Evolutionary conservation across 73 alveolate genomes (phyloP).

Genomic region (Symbiodinium natans): DNA sequence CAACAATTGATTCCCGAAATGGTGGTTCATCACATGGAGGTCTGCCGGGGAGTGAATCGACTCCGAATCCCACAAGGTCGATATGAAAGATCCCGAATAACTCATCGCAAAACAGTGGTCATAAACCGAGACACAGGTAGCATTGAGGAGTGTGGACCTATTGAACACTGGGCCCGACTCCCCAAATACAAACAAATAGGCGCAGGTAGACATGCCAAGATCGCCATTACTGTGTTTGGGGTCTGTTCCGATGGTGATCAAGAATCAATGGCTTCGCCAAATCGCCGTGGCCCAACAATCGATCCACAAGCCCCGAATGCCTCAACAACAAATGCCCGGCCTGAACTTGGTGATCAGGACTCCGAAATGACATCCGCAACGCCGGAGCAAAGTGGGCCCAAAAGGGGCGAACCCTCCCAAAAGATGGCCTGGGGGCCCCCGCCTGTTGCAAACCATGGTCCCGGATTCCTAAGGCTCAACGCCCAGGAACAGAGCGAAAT

Average conservation of each 20-base stretch:
- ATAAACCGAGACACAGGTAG: not conserved
- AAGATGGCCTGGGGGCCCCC: not conserved
- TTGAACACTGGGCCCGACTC: not conserved
- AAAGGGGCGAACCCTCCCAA: not conserved
- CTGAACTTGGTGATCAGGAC: not conserved
- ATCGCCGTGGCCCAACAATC: no score
- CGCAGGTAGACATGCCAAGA: not conserved
- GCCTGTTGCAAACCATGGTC: not conserved
- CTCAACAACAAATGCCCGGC: not conserved
- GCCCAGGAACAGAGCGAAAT: not conserved
- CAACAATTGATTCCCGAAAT: not conserved
- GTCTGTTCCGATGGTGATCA: not conserved
- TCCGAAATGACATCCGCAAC: not conserved
- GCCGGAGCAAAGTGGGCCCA: not conserved
- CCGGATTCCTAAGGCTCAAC: not conserved
- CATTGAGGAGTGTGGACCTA: not conserved
- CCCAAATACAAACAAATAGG: not conserved
- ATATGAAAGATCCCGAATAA: not conserved
- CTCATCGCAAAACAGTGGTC: not conserved
- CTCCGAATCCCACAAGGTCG: not conserved
- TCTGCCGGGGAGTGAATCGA: not conserved
- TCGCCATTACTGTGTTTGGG: slow-evolving; percentile 1
- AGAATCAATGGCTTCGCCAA: no score
- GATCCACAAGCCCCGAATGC: no score
- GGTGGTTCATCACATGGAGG: not conserved